A percentile compares a stretch with the other conserved stretches of the same genome.
Evolutionary conservation across 2,329 filamentous ascomycete genomes (phyloP).

Genomic region (Monosporascus cannonballus): DNA sequence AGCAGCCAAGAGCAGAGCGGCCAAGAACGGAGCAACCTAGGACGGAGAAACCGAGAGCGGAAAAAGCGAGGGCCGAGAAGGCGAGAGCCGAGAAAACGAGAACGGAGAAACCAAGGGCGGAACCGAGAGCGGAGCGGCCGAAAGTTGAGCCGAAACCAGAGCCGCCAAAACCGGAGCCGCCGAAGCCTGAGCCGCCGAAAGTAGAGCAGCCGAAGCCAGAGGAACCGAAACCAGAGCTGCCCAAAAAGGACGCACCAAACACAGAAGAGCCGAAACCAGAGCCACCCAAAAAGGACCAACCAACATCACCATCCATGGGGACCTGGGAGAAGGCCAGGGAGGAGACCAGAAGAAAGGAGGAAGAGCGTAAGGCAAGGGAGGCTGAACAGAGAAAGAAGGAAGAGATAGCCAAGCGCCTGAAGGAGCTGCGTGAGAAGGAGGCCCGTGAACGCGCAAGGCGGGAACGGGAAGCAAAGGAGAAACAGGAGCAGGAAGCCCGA

Average conservation of each 20-base stretch:
- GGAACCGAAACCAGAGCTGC: conserved; percentile 5
- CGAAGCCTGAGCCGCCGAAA: conserved; percentile 7
- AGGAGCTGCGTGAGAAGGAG: conserved; percentile 51
- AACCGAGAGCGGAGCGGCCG: conserved; percentile 4
- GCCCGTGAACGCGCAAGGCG: conserved; percentile 36
- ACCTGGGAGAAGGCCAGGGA: conserved; percentile 66
- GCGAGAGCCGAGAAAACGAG: conserved; percentile 15
- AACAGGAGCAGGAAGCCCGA: conserved; percentile 27
- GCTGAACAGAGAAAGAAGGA: conserved; percentile 56
- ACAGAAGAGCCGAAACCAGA: conserved; percentile 1
- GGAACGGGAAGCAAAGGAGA: conserved; percentile 31
- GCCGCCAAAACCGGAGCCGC: conserved; percentile 8
- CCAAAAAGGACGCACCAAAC: background rate
- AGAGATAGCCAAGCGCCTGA: conserved; percentile 46
- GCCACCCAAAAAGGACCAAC: conserved; percentile 15
- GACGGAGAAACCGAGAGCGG: conserved; percentile 5
- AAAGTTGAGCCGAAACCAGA: conserved; percentile 13
- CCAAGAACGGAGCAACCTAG: conserved; percentile 9
- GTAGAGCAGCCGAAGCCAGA: conserved; percentile 13
- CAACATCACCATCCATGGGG: conserved; percentile 32
- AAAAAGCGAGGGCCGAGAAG: conserved; percentile 26
- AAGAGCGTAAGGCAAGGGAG: conserved; percentile 40
- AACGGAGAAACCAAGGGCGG: conserved; percentile 1
- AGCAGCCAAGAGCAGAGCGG: background rate
- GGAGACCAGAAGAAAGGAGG: conserved; percentile 57